These are phyloP conservation scores for Acanthamoeba comandoni DNA, from an alignment of 208 protist genomes.

Conservation along the genomic window DNA sequence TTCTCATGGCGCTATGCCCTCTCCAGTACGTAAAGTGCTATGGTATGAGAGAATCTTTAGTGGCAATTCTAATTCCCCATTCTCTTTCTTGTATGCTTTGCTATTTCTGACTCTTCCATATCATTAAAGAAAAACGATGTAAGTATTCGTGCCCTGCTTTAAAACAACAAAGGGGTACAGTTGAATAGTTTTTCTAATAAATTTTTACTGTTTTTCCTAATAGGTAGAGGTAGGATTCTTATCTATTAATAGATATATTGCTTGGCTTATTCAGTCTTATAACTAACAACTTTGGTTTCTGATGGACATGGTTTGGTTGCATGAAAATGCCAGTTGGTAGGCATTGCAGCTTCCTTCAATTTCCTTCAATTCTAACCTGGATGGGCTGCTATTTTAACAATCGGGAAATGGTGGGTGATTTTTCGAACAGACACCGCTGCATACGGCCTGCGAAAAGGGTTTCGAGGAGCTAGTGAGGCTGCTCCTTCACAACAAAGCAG, in stretches of 20 bases:
- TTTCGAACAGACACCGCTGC: neutral
- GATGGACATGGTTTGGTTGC: neutral
- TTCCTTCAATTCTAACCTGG: neutral
- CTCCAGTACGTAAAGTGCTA: neutral
- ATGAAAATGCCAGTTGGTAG: no score
- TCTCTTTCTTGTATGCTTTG: neutral
- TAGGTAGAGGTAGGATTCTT: no score
- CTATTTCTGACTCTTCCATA: neutral
- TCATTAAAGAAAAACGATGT: no score
- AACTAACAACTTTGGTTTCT: neutral
- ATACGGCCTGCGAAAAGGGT: conserved; percentile 39
- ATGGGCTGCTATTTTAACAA: neutral
- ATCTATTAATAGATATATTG: no score
- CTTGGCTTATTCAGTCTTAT: neutral
- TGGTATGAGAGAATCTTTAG: no score
- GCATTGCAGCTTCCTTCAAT: neutral
- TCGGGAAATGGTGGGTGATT: neutral
- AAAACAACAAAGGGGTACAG: no score
- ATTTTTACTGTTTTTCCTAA: no score
- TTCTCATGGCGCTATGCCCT: conserved; percentile 6
- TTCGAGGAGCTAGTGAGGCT: conserved; percentile 15
- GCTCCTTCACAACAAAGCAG: conserved; percentile 34
- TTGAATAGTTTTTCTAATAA: no score
- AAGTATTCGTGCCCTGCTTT: no score
- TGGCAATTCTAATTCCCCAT: no score